phyloP scores from a whole-genome alignment of 116 monocot species.

The Dioscorea cayenensis region DNA sequence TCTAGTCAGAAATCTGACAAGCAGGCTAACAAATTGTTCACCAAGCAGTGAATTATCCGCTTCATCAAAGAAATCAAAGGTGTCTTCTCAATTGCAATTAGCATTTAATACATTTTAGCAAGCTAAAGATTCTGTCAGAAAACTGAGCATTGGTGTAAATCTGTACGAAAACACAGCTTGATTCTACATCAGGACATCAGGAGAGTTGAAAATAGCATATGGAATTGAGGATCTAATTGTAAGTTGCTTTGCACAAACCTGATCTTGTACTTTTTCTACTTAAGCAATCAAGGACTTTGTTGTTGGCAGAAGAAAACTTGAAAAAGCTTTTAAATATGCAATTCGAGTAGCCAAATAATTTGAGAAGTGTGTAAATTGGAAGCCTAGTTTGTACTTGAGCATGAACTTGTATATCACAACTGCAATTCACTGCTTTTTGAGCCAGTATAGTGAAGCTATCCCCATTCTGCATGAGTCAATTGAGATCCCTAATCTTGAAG shows the following conservation, averaged over 20 bases:
- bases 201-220: slow-evolving; percentile 2
- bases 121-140: slow-evolving; percentile 11
- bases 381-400: slow-evolving; percentile 1
- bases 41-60: slow-evolving; percentile 14
- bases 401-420: slow-evolving; percentile 1
- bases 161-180: slow-evolving; percentile 13
- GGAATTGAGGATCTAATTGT: slow-evolving; percentile 15
- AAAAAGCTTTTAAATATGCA: slow-evolving; percentile 4
- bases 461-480: slow-evolving; percentile 15
- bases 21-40: slow-evolving; percentile 9
- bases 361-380: background rate
- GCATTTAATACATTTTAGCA: slow-evolving; percentile 20
- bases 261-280: slow-evolving; percentile 4
- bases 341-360: background rate
- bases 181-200: background rate
- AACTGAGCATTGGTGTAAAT: slow-evolving; percentile 12
- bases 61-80: slow-evolving; percentile 45
- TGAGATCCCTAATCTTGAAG: slow-evolving; percentile 9
- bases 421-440: slow-evolving; percentile 3
- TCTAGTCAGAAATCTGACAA: background rate
- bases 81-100: slow-evolving; percentile 15
- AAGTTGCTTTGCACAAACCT: background rate
- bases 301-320: background rate
- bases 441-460: slow-evolving; percentile 13
- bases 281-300: slow-evolving; percentile 5